These are phyloP conservation scores for Colletotrichum cereale DNA, from an alignment of 2,329 filamentous ascomycete genomes.

Conservation along the genomic window DNA sequence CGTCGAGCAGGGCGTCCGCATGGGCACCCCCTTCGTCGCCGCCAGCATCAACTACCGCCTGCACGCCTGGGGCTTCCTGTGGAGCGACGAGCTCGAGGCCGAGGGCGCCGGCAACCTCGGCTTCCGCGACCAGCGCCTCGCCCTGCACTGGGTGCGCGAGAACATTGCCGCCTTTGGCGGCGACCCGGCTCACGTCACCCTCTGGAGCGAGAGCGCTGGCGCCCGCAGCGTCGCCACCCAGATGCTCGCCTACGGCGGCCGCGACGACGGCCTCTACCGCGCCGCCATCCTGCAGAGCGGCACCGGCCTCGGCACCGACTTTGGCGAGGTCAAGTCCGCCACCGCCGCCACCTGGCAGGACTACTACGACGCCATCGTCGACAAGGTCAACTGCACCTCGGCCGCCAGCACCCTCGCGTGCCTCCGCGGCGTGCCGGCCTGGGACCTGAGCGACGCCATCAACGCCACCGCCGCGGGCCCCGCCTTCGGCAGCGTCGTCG, in stretches of 20 bases:
- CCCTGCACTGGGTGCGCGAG: slow-evolving; percentile 62
- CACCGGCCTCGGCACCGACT: slow-evolving; percentile 52
- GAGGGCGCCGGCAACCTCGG: slow-evolving; percentile 64
- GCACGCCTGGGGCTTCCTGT: slow-evolving; percentile 65
- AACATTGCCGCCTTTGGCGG: slow-evolving; percentile 65
- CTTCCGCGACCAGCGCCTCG: slow-evolving; percentile 62
- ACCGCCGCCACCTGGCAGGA: slow-evolving; percentile 37
- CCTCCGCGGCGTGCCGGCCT: slow-evolving; percentile 48
- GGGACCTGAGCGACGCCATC: slow-evolving; percentile 48
- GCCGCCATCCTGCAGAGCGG: slow-evolving; percentile 65
- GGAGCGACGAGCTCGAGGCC: slow-evolving; percentile 55
- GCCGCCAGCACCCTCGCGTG: slow-evolving; percentile 46
- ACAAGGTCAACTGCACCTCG: slow-evolving; percentile 41
- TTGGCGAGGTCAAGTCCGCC: slow-evolving; percentile 44
- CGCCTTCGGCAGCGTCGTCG: slow-evolving; percentile 46
- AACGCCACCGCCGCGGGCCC: slow-evolving; percentile 45
- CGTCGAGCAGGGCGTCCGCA: slow-evolving; percentile 61
- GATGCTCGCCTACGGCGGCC: slow-evolving; percentile 64
- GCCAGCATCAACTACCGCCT: slow-evolving; percentile 66
- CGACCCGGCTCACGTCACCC: slow-evolving; percentile 58
- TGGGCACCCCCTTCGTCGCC: slow-evolving; percentile 62
- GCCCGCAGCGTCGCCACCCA: slow-evolving; percentile 63
- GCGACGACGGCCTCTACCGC: slow-evolving; percentile 66
- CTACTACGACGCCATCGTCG: slow-evolving; percentile 37
- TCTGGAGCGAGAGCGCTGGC: slow-evolving; percentile 68